phyloP scores from a whole-genome alignment of 345 rosid species.

The thale cress (Arabidopsis thaliana) region DNA sequence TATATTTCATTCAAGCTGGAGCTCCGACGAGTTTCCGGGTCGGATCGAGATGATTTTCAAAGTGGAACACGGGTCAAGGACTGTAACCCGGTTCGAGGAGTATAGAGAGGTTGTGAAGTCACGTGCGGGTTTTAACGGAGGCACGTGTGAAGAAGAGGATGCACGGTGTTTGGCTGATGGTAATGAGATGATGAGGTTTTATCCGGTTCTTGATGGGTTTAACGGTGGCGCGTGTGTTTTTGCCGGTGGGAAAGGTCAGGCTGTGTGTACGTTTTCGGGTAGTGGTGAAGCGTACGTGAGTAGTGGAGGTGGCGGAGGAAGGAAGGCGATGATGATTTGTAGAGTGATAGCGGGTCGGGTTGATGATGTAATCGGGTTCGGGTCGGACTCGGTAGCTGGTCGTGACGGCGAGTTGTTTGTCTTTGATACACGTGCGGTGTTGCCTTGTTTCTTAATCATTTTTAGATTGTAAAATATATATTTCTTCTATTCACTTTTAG shows the following conservation, averaged over 20 bases:
- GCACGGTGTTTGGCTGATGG: slow-evolving; percentile 87
- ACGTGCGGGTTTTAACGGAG: slow-evolving; percentile 41
- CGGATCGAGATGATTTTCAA: slow-evolving; percentile 81
- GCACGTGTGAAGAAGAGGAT: slow-evolving; percentile 69
- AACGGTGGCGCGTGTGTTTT: slow-evolving; percentile 56
- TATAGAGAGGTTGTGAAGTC: slow-evolving; percentile 72
- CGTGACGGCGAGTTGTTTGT: slow-evolving; percentile 74
- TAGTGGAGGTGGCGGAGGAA: slow-evolving; percentile 70
- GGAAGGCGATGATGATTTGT: slow-evolving; percentile 84
- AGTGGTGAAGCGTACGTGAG: slow-evolving; percentile 77
- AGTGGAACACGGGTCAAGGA: slow-evolving; percentile 73
- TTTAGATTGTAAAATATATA: slow-evolving; percentile 51
- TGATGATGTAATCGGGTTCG: slow-evolving; percentile 49
- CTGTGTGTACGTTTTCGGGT: slow-evolving; percentile 65
- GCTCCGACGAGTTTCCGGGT: slow-evolving; percentile 64
- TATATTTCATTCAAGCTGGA: slow-evolving; percentile 88
- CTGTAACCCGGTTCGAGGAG: slow-evolving; percentile 79
- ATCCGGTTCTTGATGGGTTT: slow-evolving; percentile 51
- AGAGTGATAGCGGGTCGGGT: slow-evolving; percentile 89
- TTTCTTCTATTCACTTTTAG: too few relatives aligned
- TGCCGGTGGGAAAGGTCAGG: slow-evolving; percentile 46
- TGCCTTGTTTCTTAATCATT: slow-evolving; percentile 89
- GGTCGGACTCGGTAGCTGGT: slow-evolving; percentile 76
- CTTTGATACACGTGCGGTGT: slow-evolving; percentile 79
- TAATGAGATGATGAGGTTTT: slow-evolving; percentile 93